Conservation (phyloP, 1,284 basidiomycete genomes). For the Veloporphyrellus conicus region DNA sequence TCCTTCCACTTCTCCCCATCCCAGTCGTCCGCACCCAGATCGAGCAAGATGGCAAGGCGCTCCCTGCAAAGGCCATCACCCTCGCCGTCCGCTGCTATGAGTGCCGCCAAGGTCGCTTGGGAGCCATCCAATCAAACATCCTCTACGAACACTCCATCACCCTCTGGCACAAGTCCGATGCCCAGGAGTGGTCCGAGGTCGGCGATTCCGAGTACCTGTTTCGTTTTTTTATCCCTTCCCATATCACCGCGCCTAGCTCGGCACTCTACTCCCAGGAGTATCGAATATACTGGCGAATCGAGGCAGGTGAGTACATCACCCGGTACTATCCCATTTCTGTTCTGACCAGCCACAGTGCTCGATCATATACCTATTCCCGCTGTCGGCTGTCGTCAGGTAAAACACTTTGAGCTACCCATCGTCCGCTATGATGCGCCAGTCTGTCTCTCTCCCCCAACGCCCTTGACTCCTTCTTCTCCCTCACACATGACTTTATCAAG, state of each 20-base stretch:
- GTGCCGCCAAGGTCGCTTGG: constrained; percentile 57
- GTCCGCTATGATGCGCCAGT: constrained; percentile 58
- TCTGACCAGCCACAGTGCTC: constrained; percentile 45
- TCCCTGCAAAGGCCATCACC: constrained; percentile 59
- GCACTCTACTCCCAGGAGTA: constrained; percentile 69
- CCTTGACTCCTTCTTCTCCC: constrained; percentile 31
- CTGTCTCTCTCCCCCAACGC: constrained; percentile 30
- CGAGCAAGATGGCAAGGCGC: constrained; percentile 64
- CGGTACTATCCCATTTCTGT: constrained; percentile 6
- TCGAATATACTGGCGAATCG: constrained; percentile 74
- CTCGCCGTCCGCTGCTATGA: constrained; percentile 78
- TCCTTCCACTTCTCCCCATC: constrained; percentile 5
- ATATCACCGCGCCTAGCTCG: constrained; percentile 63
- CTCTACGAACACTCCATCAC: constrained; percentile 62
- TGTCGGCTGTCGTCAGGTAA: constrained; percentile 62
- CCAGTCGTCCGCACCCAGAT: constrained; percentile 64
- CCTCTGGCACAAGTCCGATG: constrained; percentile 64
- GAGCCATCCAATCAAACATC: constrained; percentile 53
- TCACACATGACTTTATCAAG: constrained; percentile 39
- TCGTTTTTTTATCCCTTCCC: constrained; percentile 61
- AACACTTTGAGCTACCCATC: constrained; percentile 64
- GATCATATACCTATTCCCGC: constrained; percentile 60
- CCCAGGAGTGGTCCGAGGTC: constrained; percentile 52
- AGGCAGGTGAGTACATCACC: constrained; percentile 57
- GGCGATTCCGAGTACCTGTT: constrained; percentile 67